Evolutionary conservation across 768 basidiomycete genomes (phyloP).

Genomic region (Leccinum broughii): DNA sequence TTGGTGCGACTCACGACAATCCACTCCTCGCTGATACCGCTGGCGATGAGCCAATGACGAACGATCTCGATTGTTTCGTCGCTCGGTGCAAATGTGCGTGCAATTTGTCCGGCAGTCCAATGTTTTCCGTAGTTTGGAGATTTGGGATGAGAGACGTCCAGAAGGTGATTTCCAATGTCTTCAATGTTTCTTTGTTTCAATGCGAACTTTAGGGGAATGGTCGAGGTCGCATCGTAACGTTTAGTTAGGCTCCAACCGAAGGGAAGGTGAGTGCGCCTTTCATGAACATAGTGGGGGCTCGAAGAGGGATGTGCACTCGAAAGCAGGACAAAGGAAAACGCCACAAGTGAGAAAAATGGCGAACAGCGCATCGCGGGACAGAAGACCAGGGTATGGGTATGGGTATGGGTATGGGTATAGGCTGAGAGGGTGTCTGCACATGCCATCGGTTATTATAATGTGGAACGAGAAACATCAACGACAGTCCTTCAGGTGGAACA

Average conservation of each 20-base stretch:
- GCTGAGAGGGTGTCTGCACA: background rate
- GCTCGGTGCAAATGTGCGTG: slow-evolving; percentile 28
- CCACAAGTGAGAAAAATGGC: slow-evolving; percentile 5
- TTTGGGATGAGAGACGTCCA: slow-evolving; percentile 37
- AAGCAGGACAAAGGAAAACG: slow-evolving; percentile 14
- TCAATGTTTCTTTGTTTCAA: slow-evolving; percentile 34
- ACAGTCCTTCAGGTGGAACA: background rate
- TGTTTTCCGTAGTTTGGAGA: slow-evolving; percentile 32
- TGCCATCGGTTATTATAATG: background rate
- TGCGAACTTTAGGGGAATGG: slow-evolving; percentile 33
- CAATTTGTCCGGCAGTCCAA: slow-evolving; percentile 32
- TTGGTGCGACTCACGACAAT: slow-evolving; percentile 17
- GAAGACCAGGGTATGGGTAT: background rate
- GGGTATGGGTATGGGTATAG: background rate
- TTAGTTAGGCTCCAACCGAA: slow-evolving; percentile 38
- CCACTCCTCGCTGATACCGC: slow-evolving; percentile 26
- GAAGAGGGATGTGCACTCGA: slow-evolving; percentile 17
- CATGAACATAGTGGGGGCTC: slow-evolving; percentile 37
- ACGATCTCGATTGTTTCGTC: slow-evolving; percentile 25
- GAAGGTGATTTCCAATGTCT: slow-evolving; percentile 24
- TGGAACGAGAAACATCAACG: background rate
- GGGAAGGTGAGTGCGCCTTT: slow-evolving; percentile 39
- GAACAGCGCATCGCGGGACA: slow-evolving; percentile 14
- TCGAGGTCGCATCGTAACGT: slow-evolving; percentile 33
- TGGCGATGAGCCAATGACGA: slow-evolving; percentile 28